phyloP scores from a whole-genome alignment of 768 basidiomycete species.

The Phaeolepiota aurea region DNA sequence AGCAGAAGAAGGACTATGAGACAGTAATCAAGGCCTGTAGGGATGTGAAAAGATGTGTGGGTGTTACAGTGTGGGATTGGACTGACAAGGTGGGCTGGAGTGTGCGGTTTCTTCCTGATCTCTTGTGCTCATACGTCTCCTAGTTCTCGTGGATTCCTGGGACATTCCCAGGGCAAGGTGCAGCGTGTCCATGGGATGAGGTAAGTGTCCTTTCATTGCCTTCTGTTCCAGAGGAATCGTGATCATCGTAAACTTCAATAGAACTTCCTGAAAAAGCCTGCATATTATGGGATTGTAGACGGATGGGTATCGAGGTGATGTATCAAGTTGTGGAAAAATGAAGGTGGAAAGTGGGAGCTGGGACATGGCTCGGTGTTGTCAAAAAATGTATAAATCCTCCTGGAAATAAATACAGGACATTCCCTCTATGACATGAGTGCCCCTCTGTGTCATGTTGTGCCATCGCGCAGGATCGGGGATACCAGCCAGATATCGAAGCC shows the following conservation, averaged over 20 bases:
- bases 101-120: not conserved
- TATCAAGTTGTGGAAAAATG: too few relatives aligned
- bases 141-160: slow-evolving; percentile 33
- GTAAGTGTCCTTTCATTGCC: slow-evolving; percentile 10
- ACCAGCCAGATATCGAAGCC: too few relatives aligned
- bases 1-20: slow-evolving; percentile 50
- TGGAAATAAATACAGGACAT: too few relatives aligned
- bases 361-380: too few relatives aligned
- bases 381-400: too few relatives aligned
- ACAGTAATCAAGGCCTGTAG: slow-evolving; percentile 45
- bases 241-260: slow-evolving; percentile 6
- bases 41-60: slow-evolving; percentile 28
- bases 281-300: slow-evolving; percentile 27
- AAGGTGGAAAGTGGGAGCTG: too few relatives aligned
- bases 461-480: too few relatives aligned
- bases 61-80: slow-evolving; percentile 35
- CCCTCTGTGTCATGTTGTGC: too few relatives aligned
- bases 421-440: too few relatives aligned
- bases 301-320: too few relatives aligned
- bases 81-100: slow-evolving; percentile 25
- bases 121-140: not conserved
- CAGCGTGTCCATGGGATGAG: slow-evolving; percentile 27
- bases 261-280: slow-evolving; percentile 26
- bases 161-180: slow-evolving; percentile 27
- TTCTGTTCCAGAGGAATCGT: not conserved